phyloP scores from a whole-genome alignment of 306 rosid species.

The Ormosia emarginata region DNA sequence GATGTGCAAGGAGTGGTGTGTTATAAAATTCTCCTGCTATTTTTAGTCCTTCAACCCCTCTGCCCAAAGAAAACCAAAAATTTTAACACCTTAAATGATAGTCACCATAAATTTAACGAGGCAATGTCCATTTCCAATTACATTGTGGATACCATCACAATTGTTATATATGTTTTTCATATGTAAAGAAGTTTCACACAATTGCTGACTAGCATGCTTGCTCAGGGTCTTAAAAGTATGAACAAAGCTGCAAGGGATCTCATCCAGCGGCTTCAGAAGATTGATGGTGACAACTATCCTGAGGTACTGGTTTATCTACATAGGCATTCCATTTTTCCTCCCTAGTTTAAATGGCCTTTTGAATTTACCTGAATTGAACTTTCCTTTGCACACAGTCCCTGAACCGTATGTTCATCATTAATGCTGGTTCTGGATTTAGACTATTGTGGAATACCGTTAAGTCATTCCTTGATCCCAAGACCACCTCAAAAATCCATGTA shows the following conservation, averaged over 20 bases:
- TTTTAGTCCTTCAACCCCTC: neutral
- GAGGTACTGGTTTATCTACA: constrained; percentile 53
- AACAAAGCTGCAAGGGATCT: constrained; percentile 95
- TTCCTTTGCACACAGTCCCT: constrained; percentile 45
- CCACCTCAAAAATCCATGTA: constrained; percentile 88
- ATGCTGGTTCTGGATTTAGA: constrained; percentile 98
- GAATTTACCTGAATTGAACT: constrained; percentile 7
- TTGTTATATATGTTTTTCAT: neutral
- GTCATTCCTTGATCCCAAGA: constrained; percentile 95
- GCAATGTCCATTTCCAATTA: constrained; percentile 1
- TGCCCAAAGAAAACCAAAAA: neutral
- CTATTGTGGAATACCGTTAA: constrained; percentile 90
- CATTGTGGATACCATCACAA: neutral
- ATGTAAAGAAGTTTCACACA: neutral
- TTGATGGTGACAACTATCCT: constrained; percentile 94
- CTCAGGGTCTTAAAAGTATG: constrained; percentile 76
- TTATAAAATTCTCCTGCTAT: neutral
- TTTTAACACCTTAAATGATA: neutral
- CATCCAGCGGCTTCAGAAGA: constrained; percentile 77
- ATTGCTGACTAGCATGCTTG: neutral
- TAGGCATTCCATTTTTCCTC: neutral
- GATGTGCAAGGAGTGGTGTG: constrained; percentile 99
- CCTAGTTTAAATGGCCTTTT: constrained; percentile 3
- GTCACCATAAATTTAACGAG: neutral
- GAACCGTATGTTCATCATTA: constrained; percentile 97